Base-by-base conservation (phyloP, 2,329 filamentous ascomycete genomes). In the Calonectria pteridis region DNA sequence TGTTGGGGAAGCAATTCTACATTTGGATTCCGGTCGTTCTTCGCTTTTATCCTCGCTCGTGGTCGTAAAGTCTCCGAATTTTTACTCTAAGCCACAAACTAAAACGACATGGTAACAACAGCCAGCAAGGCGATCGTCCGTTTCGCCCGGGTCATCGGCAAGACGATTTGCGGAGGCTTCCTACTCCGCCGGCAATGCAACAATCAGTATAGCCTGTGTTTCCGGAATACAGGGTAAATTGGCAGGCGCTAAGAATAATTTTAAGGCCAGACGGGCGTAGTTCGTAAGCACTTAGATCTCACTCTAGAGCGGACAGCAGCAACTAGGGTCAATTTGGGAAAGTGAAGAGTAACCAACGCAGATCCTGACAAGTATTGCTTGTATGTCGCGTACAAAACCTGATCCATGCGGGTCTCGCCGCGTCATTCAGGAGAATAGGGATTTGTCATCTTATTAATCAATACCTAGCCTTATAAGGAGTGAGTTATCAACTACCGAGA, bases 211-310 rank as follows among this genome's bases (percentile, higher is more conserved):
- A 23, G 59, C 40, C 37, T 46, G 7, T 9, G 20, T 46, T 46
- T 23, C 20, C 23, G 29, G 40, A 7, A 43, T 13, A 18, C 55
- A 23, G 16, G n/a, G 28, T 20, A 28, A 35, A 62, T 40, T 3
- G 35, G 23, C 35, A 16, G n/a, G 23, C 55, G 29, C 55, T 62
- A 62, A 40, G 23, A 13, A 62, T 18, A 3, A 9, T 23, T 6
- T 35, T 62, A n/a, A n/a, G 55, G 28, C 55, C 7, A 10, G 35
- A 62, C 28, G 35, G 63, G 28, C 3, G 69, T 67, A 51, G 53
- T 20, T 13, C 29, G 63, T 72, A 72, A 72, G 69, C 69, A 51
- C 69, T 72, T 72, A 67, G 29, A 67, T 71, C 69, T 71, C 69
- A 71, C 69, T 18, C 5, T 26, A 20, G 35, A 11, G 28, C 59